A percentile compares a stretch with the other conserved stretches of the same genome.
Conservation (phyloP, 257 asterid species). For the Solanum acaule region DNA sequence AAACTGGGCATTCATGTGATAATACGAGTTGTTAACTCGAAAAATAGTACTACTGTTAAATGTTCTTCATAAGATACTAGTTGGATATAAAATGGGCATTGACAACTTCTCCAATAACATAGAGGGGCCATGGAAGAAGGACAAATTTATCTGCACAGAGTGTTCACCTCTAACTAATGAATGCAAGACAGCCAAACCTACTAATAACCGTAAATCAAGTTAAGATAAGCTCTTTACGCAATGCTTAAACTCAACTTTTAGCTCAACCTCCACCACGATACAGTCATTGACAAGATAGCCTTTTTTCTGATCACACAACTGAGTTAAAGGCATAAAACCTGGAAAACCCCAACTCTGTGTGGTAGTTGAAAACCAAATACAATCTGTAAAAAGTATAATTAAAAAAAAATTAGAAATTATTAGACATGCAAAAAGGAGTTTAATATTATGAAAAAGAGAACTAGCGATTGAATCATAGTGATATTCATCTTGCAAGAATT, state of each 20-base stretch:
- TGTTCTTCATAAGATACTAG: too few species aligned
- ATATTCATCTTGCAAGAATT: too few species aligned
- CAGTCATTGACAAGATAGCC: neutral
- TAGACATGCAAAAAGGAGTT: neutral
- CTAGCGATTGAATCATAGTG: too few species aligned
- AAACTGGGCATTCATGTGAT: too few species aligned
- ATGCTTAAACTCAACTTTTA: neutral
- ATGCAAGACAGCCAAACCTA: too few species aligned
- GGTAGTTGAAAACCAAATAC: neutral
- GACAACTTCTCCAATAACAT: too few species aligned
- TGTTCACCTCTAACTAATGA: too few species aligned
- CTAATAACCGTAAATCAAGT: neutral
- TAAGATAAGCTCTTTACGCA: neutral
- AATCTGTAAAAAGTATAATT: neutral
- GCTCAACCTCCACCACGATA: neutral
- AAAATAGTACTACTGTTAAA: too few species aligned
- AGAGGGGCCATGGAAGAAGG: too few species aligned
- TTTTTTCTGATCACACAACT: neutral
- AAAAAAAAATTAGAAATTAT: neutral
- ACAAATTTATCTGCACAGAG: too few species aligned
- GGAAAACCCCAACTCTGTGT: neutral
- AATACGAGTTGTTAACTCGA: too few species aligned
- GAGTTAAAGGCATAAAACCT: neutral
- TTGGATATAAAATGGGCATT: too few species aligned
- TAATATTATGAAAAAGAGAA: neutral